Conservation (phyloP, 2,329 filamentous ascomycete species). For the Myriosclerotinia scirpicola region DNA sequence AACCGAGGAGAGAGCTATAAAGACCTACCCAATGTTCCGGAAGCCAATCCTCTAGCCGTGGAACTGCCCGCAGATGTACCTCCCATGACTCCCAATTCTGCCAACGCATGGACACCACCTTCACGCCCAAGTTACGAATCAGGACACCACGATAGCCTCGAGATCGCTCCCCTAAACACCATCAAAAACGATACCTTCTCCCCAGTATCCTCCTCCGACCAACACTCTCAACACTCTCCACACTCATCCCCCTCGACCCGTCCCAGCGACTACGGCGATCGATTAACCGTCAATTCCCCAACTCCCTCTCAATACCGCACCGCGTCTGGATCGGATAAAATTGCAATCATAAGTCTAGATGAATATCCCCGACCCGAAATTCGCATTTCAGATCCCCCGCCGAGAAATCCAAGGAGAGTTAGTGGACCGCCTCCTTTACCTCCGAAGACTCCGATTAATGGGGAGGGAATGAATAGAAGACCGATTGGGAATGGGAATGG, state of each 20-base stretch:
- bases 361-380: slow-evolving; percentile 51
- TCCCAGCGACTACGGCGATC: slow-evolving; percentile 49
- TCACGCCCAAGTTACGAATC: slow-evolving; percentile 41
- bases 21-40: slow-evolving; percentile 39
- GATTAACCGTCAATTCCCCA: slow-evolving; percentile 56
- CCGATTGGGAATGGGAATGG: slow-evolving; percentile 27
- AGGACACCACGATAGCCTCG: slow-evolving; percentile 36
- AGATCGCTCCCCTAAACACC: slow-evolving; percentile 26
- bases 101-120: slow-evolving; percentile 30
- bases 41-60: slow-evolving; percentile 46
- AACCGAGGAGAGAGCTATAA: slow-evolving; percentile 26
- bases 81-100: slow-evolving; percentile 22
- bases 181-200: slow-evolving; percentile 42
- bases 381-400: slow-evolving; percentile 16
- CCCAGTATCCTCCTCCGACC: slow-evolving; percentile 35
- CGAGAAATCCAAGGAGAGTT: slow-evolving; percentile 28
- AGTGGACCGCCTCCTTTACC: slow-evolving; percentile 69
- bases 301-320: slow-evolving; percentile 59
- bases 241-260: slow-evolving; percentile 21
- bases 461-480: slow-evolving; percentile 39
- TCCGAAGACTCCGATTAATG: slow-evolving; percentile 73
- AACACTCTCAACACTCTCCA: slow-evolving; percentile 29
- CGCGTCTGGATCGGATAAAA: slow-evolving; percentile 65
- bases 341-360: slow-evolving; percentile 61
- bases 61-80: slow-evolving; percentile 57